Evolutionary conservation across 1,284 basidiomycete genomes (phyloP).

Genomic region (Leccinum griseonigrum): DNA sequence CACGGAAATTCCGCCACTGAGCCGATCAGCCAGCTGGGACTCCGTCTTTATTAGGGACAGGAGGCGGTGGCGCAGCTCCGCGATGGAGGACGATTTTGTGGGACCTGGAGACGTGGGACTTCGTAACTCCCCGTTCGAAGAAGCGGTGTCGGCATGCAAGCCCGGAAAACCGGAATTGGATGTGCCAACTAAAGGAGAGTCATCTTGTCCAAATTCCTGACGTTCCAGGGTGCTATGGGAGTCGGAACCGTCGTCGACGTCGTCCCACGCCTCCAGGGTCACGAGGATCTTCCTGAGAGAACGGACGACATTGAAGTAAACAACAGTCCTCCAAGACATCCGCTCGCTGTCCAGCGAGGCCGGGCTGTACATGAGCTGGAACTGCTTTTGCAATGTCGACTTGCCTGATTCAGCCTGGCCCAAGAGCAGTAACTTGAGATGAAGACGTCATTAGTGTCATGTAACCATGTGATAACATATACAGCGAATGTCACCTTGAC

Average conservation of each 20-base stretch:
- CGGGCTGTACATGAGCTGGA: conserved; percentile 82
- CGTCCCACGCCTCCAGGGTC: conserved; percentile 66
- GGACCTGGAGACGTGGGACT: conserved; percentile 29
- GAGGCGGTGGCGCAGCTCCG: conserved; percentile 56
- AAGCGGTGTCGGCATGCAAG: conserved; percentile 7
- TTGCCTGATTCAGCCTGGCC: conserved; percentile 84
- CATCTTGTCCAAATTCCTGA: conserved; percentile 30
- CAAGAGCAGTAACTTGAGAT: conserved; percentile 62
- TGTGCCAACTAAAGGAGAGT: conserved; percentile 18
- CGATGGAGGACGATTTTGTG: conserved; percentile 36
- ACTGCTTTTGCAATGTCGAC: conserved; percentile 80
- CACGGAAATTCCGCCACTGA: conserved; percentile 69
- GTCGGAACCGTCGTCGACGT: conserved; percentile 52
- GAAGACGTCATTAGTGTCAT: conserved; percentile 18
- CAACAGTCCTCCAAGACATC: conserved; percentile 76
- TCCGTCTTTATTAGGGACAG: conserved; percentile 61
- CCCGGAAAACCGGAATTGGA: conserved; percentile 14
- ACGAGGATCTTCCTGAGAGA: conserved; percentile 73
- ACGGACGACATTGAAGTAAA: conserved; percentile 79
- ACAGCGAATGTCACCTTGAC: conserved; percentile 54
- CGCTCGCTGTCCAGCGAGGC: conserved; percentile 73
- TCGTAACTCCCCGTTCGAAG: conserved; percentile 13
- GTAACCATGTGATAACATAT: conserved; percentile 13
- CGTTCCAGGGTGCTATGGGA: conserved; percentile 34
- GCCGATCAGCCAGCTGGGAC: conserved; percentile 58